Evolutionary conservation across 2,329 filamentous ascomycete species (phyloP).

Genomic region (Epichloe hybrida): DNA sequence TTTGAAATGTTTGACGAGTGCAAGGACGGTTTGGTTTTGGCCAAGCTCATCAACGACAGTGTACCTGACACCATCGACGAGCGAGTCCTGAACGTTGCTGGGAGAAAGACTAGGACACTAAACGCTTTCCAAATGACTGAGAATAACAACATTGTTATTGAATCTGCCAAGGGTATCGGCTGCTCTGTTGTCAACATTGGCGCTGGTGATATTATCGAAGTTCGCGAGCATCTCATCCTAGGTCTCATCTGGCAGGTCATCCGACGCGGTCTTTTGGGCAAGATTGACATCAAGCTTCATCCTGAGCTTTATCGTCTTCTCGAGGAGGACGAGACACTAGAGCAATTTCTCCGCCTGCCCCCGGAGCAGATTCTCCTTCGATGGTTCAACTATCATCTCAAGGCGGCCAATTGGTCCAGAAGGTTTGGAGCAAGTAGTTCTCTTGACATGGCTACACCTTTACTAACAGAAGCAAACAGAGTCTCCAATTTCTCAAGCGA

Average conservation of each 20-base stretch:
- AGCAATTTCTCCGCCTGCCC: conserved; percentile 88
- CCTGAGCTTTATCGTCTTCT: conserved; percentile 88
- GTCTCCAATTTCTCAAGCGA: conserved; percentile 90
- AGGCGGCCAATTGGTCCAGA: conserved; percentile 89
- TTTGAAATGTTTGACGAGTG: conserved; percentile 99
- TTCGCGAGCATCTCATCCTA: conserved; percentile 89
- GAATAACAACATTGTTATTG: conserved; percentile 99
- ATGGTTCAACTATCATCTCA: conserved; percentile 99
- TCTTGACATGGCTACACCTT: not conserved
- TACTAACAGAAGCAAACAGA: conserved; percentile 27
- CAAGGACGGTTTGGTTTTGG: conserved; percentile 89
- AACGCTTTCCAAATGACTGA: conserved; percentile 99
- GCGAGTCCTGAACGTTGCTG: conserved; percentile 84
- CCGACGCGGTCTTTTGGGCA: conserved; percentile 81
- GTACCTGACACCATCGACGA: conserved; percentile 98
- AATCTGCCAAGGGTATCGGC: conserved; percentile 96
- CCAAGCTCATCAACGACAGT: conserved; percentile 98
- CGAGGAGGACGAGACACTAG: conserved; percentile 92
- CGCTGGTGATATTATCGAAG: conserved; percentile 92
- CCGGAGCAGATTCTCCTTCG: conserved; percentile 93
- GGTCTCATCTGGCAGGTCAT: conserved; percentile 98
- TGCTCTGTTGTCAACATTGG: conserved; percentile 99
- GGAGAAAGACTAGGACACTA: conserved; percentile 81
- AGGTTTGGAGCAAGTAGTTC: conserved; percentile 22
- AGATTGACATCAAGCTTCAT: conserved; percentile 98